phyloP scores from a whole-genome alignment of 2,329 filamentous ascomycete species.

The Fusarium aywerte region DNA sequence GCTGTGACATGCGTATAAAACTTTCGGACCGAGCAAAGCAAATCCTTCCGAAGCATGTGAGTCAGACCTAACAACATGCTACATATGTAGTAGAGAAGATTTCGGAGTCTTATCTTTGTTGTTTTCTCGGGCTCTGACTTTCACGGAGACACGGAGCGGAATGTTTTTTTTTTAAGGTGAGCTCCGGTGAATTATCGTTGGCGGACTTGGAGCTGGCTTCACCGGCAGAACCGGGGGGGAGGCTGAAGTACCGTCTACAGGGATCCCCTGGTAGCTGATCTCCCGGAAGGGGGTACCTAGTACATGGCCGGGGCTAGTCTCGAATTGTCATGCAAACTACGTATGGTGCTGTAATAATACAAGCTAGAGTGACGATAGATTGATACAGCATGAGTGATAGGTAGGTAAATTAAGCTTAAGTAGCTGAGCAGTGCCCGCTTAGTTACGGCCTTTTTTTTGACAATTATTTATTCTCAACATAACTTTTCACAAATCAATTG shows the following conservation, averaged over 20 bases:
- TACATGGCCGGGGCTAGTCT: not conserved
- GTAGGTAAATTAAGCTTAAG: not conserved
- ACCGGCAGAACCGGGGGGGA: conserved; percentile 7
- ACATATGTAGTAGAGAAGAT: not conserved
- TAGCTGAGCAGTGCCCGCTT: conserved; percentile 15
- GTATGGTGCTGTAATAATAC: conserved; percentile 1
- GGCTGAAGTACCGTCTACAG: conserved; percentile 18
- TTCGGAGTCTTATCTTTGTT: not conserved
- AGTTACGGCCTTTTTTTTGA: conserved; percentile 4
- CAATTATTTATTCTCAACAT: not conserved
- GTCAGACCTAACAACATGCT: not conserved
- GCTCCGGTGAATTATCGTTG: conserved; percentile 45
- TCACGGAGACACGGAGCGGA: conserved; percentile 28
- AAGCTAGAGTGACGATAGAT: conserved; percentile 22
- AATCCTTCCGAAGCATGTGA: conserved; percentile 14
- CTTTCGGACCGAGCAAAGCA: not conserved
- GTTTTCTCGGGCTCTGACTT: not conserved
- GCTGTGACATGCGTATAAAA: not conserved
- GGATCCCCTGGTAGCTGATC: not conserved
- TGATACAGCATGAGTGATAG: conserved; percentile 8
- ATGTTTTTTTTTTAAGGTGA: conserved; percentile 7
- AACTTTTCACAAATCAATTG: not conserved
- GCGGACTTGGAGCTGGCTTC: conserved; percentile 15
- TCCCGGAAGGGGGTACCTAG: conserved; percentile 2
- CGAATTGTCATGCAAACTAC: conserved; percentile 3